Evolutionary conservation across 2,329 filamentous ascomycete genomes (phyloP).

Genomic region (Claviceps citrina): DNA sequence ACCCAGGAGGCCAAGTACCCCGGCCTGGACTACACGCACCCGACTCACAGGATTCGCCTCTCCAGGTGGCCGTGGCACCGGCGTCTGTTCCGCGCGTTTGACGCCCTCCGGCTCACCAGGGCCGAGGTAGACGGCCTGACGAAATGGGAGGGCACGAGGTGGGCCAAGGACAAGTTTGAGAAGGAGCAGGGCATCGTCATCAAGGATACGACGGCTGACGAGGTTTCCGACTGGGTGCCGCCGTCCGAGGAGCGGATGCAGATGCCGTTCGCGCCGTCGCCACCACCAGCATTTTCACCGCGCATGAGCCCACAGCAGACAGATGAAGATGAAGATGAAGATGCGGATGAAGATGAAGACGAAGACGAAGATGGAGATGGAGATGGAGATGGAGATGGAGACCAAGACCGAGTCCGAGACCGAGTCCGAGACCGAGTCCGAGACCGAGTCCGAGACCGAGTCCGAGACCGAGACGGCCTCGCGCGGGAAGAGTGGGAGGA

Average conservation of each 20-base stretch:
- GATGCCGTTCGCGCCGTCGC: too few species aligned
- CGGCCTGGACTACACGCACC: constrained; percentile 61
- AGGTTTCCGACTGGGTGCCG: constrained; percentile 42
- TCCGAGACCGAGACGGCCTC: too few species aligned
- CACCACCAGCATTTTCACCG: not conserved
- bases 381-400: too few species aligned
- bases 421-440: too few species aligned
- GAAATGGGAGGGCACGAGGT: constrained; percentile 70
- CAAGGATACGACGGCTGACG: constrained; percentile 55
- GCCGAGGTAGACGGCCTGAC: constrained; percentile 57
- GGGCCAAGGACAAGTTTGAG: constrained; percentile 70
- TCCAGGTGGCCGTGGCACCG: constrained; percentile 63
- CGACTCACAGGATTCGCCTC: constrained; percentile 61
- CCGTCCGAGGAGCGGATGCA: constrained; percentile 5
- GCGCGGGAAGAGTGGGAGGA: constrained; percentile 16
- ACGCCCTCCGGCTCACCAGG: constrained; percentile 50
- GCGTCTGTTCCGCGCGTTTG: constrained; percentile 61
- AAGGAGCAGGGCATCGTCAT: constrained; percentile 57
- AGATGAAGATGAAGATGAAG: constrained; percentile 7
- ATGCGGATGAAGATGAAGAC: constrained; percentile 6
- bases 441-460: too few species aligned
- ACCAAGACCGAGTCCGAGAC: too few species aligned
- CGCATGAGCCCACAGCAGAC: constrained; percentile 6
- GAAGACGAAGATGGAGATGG: too few species aligned
- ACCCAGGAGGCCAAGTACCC: constrained; percentile 71